Conservation (phyloP, 2,329 filamentous ascomycete genomes). For the Hypomyces perniciosus region DNA sequence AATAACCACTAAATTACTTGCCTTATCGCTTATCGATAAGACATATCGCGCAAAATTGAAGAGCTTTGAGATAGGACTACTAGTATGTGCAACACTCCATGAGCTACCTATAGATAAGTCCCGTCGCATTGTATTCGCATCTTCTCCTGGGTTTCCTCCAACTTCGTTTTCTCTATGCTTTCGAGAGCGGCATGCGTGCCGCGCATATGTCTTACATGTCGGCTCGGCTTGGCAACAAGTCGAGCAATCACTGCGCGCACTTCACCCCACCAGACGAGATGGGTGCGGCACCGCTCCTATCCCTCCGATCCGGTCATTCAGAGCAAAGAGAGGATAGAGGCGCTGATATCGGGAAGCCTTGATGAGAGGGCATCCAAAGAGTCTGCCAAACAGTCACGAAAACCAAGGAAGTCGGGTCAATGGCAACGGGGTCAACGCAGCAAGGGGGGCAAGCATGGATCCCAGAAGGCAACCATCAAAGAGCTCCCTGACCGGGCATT, state of each 20-base stretch:
- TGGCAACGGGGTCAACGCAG: neutral
- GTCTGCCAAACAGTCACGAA: neutral
- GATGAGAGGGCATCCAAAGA: neutral
- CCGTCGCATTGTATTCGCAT: constrained; percentile 6
- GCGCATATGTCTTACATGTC: constrained; percentile 31
- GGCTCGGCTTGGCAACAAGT: constrained; percentile 20
- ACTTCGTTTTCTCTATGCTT: constrained; percentile 27
- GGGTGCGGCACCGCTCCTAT: constrained; percentile 16
- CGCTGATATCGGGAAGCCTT: constrained; percentile 17
- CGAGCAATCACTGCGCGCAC: neutral
- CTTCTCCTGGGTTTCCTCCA: constrained; percentile 1
- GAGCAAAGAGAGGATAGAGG: constrained; percentile 21
- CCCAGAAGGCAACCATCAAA: neutral
- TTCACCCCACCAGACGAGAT: neutral
- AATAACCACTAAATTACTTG: constrained; percentile 2
- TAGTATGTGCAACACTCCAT: neutral
- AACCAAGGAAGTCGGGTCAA: neutral
- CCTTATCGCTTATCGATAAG: constrained; percentile 21
- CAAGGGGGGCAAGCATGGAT: constrained; percentile 1
- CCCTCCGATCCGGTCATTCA: constrained; percentile 19
- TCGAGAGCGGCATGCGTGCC: constrained; percentile 27
- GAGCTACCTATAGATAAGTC: too few species aligned
- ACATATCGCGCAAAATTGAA: constrained; percentile 9
- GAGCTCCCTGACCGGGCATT: constrained; percentile 13
- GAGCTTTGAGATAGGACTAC: neutral